Base-by-base conservation (phyloP, 495 filamentous ascomycete genomes). In the Ascobolus immersus region DNA sequence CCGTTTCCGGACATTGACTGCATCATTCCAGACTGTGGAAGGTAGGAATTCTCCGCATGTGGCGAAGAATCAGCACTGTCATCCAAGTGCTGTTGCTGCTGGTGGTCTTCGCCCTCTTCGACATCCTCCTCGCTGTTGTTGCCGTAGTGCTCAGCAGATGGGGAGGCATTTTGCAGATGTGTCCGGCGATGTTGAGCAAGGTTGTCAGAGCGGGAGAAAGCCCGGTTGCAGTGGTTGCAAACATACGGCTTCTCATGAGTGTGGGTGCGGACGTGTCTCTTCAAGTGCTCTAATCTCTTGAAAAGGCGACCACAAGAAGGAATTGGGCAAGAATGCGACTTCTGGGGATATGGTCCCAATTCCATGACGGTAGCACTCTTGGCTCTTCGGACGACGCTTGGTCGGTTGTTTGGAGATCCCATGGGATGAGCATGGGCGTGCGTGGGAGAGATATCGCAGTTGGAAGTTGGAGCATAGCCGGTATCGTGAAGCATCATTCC, bases 181-280 rank as follows among this genome's bases (percentile, higher is more conserved):
- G 84, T 94, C 14, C 86, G 79, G 55, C 80, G 81, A 58, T 96
- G 86, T 74, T 96, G 86, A 52, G 86, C 86, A 52, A 96, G 71
- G 53, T 96, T 96, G 59, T 96, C 86, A 44, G 81, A 92, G 49
- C 86, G 68, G 29, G 86, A 93, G 55, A 96, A 96, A 29, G 84
- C 86, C 58, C 94, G 94, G 65, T 72, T 90, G 68, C 86, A 96
- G 53, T 89, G 75, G 47, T 73, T 73, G 64, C 86, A 96, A 45
- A 79, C 71, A 55, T 96, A 96, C 44, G 86, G 86, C 60, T 84
- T 73, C 60, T 96, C 86, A 66, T 96, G 86, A 14, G 86, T 96
- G 61, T 96, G 86, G 49, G 86, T 96, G 54, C 86, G 76, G 55
- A 96, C 89, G 63, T 96, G 86, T 60, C 82, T 92, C 64, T 96